Percentiles rank a stretch among this genome's conserved stretches.
Evolutionary conservation across 1,139 yeast species (phyloP).

Genomic region (Candida frijolesensis): DNA sequence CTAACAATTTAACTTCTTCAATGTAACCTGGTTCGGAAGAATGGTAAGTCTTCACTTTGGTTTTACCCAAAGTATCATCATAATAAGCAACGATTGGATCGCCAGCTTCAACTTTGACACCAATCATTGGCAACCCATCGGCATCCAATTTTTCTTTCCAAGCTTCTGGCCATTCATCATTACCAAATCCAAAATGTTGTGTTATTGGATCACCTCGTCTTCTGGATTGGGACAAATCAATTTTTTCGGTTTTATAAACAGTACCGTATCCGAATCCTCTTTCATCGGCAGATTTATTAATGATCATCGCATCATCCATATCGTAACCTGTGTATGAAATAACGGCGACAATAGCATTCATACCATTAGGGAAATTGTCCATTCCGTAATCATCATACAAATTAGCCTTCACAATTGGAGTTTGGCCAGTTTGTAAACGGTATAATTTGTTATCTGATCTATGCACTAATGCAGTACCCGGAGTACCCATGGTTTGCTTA

Average conservation of each 20-base stretch:
- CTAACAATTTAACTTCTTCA: slow-evolving; percentile 90
- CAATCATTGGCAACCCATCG: slow-evolving; percentile 93
- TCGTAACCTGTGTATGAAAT: slow-evolving; percentile 98
- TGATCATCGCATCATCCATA: slow-evolving; percentile 99
- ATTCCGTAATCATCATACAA: slow-evolving; percentile 94
- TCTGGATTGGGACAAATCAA: slow-evolving; percentile 77
- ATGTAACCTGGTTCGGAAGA: slow-evolving; percentile 93
- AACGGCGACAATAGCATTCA: slow-evolving; percentile 97
- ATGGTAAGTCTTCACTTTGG: slow-evolving; percentile 90
- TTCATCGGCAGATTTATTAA: slow-evolving; percentile 95
- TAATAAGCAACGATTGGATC: slow-evolving; percentile 93
- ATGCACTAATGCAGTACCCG: slow-evolving; percentile 91
- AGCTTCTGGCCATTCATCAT: slow-evolving; percentile 85
- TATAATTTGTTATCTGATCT: slow-evolving; percentile 95
- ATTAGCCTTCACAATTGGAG: slow-evolving; percentile 94
- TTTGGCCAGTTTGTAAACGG: slow-evolving; percentile 92
- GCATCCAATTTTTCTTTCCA: slow-evolving; percentile 88
- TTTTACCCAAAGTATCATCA: slow-evolving; percentile 89
- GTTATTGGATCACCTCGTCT: slow-evolving; percentile 94
- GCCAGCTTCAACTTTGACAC: slow-evolving; percentile 87
- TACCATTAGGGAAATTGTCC: slow-evolving; percentile 99
- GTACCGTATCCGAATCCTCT: slow-evolving; percentile 98
- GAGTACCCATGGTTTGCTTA: slow-evolving; percentile 99
- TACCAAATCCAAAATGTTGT: slow-evolving; percentile 93
- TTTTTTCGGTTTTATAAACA: slow-evolving; percentile 90